These are phyloP conservation scores for Quercus ilex DNA, from an alignment of 306 rosid species.

Conservation along the genomic window DNA sequence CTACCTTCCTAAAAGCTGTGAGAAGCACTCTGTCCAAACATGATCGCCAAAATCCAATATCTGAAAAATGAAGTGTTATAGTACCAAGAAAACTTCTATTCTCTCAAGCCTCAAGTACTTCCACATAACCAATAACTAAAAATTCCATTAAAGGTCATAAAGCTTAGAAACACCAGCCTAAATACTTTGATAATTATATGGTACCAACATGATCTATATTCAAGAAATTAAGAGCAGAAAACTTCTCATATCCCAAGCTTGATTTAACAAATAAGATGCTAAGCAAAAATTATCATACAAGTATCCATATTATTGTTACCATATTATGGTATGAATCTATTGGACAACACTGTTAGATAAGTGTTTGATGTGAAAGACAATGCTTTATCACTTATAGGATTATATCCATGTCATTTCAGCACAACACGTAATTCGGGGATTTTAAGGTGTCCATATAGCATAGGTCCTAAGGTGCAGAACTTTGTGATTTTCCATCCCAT, in stretches of 20 bases:
- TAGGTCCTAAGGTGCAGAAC: not conserved
- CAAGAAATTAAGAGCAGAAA: too few relatives aligned
- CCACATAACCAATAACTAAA: not conserved
- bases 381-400: not conserved
- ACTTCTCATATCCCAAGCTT: too few relatives aligned
- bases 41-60: conserved; percentile 79
- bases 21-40: conserved; percentile 98
- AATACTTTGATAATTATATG: not conserved
- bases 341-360: not conserved
- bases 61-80: conserved; percentile 44
- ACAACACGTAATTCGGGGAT: not conserved
- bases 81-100: conserved; percentile 13
- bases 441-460: not conserved
- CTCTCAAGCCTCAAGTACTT: not conserved
- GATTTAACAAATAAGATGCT: too few relatives aligned
- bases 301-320: not conserved
- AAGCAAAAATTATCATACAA: not conserved
- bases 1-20: conserved; percentile 71
- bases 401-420: not conserved
- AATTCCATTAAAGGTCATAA: not conserved
- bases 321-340: not conserved
- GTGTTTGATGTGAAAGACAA: not conserved
- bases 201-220: not conserved
- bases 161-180: not conserved
- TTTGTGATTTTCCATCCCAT: not conserved